Evolutionary conservation across 2,329 filamentous ascomycete species (phyloP), one percentile per base, ranked within the genome.

Genomic region (Fusarium pseudoanthophilum): DNA sequence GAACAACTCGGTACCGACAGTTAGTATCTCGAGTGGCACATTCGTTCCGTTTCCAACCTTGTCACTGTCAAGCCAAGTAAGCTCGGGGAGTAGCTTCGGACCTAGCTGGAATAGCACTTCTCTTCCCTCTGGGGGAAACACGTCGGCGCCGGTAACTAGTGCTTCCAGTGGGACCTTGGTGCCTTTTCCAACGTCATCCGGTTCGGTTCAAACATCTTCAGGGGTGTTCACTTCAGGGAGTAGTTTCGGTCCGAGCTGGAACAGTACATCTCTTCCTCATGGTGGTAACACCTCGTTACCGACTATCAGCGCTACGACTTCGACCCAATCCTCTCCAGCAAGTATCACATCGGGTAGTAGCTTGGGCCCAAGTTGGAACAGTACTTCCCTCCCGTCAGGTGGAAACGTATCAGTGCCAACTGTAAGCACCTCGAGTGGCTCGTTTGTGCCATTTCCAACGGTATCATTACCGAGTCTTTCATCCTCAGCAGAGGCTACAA

Each of bases 41-140:
- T 55, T 70, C 21, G 18, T 70, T 1, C 39, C 69, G 3, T 51
- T 72, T 36, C 51, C 60, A 24, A 70, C 51, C 0, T 34, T 30
- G 6, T 40, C 69, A 2, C 8, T 15, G 3, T 15, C 68, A 14
- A 59, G 28, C 10, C 34, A 24, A 34, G 11, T 8, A 24, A 40
- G 7, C 20, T 28, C 37, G 21, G 46, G 40, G 13, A 45, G 36
- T 21, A 57, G 26, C n/a, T 64, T 60, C 5, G 37, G 21, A 0
- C 52, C 69, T 13, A 49, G 51, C 36, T 57, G 56, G 40, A 67
- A 60, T 21, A 57, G 39, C 30, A 66, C 64, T 3, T 67, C 64
- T 37, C 26, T 53, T 18, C 34, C 43, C 5, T 18, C 34, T 15
- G 45, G 16, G 6, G 43, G 16, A 1, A 60, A 60, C 2, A 36